Percentiles rank a stretch among this genome's conserved stretches.
Evolutionary conservation across 2,329 filamentous ascomycete genomes (phyloP).

Genomic region (Diaporthe citrichinensis): DNA sequence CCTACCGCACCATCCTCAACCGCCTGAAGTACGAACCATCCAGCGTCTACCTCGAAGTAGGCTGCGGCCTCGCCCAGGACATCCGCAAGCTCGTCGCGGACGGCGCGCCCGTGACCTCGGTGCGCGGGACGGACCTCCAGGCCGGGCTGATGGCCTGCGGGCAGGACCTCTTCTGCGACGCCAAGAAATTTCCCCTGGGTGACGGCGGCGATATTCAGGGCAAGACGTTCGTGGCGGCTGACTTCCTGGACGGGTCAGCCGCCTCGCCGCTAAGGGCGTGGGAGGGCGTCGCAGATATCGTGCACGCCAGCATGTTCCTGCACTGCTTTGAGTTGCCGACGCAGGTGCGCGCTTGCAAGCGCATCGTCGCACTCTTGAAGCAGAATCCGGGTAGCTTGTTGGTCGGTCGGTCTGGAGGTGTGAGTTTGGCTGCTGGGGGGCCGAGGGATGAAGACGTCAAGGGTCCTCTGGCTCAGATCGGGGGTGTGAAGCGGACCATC

Average conservation of each 20-base stretch:
- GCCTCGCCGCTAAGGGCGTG: neutral
- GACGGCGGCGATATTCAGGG: neutral
- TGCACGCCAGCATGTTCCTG: conserved; percentile 3
- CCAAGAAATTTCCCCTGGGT: neutral
- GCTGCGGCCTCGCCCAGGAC: neutral
- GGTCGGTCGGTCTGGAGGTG: neutral
- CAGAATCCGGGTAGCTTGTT: neutral
- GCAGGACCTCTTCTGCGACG: neutral
- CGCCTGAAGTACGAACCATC: neutral
- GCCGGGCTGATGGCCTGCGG: neutral
- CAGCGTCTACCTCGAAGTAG: neutral
- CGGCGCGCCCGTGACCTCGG: neutral
- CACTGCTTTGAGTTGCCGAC: neutral
- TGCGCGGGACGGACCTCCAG: neutral
- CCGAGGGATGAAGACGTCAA: neutral
- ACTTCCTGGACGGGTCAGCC: neutral
- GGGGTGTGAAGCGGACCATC: neutral
- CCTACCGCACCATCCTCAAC: neutral
- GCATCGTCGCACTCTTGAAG: neutral
- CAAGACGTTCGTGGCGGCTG: neutral
- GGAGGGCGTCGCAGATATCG: neutral
- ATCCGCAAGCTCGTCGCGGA: neutral
- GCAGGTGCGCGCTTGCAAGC: neutral
- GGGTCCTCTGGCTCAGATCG: neutral
- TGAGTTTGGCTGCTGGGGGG: neutral